These are phyloP conservation scores for Trametes maxima DNA, from an alignment of 768 basidiomycete species.

Conservation along the genomic window DNA sequence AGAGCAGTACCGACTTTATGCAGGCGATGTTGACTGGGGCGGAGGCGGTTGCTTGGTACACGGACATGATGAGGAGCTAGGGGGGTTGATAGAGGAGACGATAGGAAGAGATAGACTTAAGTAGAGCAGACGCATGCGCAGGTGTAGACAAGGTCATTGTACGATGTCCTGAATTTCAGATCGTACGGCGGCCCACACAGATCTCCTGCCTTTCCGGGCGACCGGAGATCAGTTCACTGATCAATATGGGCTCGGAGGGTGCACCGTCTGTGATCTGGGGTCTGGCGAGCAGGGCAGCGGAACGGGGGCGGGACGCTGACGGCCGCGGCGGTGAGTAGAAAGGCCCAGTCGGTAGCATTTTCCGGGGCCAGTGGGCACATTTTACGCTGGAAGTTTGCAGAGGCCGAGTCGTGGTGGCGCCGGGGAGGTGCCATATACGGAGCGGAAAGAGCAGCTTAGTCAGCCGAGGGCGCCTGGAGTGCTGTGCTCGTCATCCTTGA, in stretches of 20 bases:
- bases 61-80: slow-evolving; percentile 46
- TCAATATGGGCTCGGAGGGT: too few species aligned
- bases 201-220: slow-evolving; percentile 12
- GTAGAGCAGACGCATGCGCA: slow-evolving; percentile 5
- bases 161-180: slow-evolving; percentile 31
- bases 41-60: slow-evolving; percentile 84
- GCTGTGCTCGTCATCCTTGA: slow-evolving; percentile 30
- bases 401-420: slow-evolving; percentile 9
- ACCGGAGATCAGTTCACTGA: slow-evolving; percentile 15
- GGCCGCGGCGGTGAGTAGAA: neutral
- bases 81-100: slow-evolving; percentile 6
- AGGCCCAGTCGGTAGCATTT: neutral
- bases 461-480: slow-evolving; percentile 15
- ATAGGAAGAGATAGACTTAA: slow-evolving; percentile 13
- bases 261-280: neutral
- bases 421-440: slow-evolving; percentile 5
- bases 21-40: slow-evolving; percentile 98
- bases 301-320: neutral
- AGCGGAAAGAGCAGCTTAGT: slow-evolving; percentile 16
- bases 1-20: slow-evolving; percentile 70
- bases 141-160: neutral
- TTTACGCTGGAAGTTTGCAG: slow-evolving; percentile 7
- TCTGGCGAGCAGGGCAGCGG: neutral
- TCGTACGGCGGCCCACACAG: slow-evolving; percentile 27
- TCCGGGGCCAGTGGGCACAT: slow-evolving; percentile 1